A percentile compares a stretch with the other conserved stretches of the same genome.
These are phyloP conservation scores for Neurospora sp. DNA, from an alignment of 495 filamentous ascomycete species.

Conservation along the genomic window DNA sequence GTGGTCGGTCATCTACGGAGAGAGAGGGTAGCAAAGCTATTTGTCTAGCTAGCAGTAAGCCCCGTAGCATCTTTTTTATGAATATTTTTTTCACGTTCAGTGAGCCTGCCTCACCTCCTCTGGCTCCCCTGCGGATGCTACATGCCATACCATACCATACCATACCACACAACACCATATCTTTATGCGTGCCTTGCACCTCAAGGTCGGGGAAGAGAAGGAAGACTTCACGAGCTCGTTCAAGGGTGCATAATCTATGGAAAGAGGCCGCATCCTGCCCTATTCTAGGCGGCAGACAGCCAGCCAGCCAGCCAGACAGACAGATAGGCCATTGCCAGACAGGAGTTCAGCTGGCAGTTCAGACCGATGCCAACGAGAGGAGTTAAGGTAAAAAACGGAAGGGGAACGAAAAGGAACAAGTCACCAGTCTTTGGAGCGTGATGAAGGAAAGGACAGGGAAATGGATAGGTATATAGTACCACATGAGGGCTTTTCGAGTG, in stretches of 20 bases:
- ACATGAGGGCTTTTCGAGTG: background rate
- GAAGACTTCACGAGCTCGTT: background rate
- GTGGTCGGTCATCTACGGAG: background rate
- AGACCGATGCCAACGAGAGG: background rate
- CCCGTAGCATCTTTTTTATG: background rate
- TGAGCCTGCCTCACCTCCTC: background rate
- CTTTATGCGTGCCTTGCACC: background rate
- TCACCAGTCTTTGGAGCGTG: background rate
- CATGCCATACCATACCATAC: background rate
- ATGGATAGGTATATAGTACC: background rate
- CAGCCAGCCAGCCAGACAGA: background rate
- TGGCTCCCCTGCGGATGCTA: background rate
- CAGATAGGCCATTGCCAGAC: background rate
- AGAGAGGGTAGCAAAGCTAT: background rate
- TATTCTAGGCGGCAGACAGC: background rate
- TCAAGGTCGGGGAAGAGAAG: background rate
- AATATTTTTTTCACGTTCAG: background rate
- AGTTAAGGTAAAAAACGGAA: background rate
- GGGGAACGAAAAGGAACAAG: background rate
- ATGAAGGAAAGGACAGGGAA: background rate
- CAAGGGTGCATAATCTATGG: background rate
- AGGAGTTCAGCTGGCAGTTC: background rate
- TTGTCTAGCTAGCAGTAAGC: background rate
- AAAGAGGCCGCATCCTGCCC: background rate
- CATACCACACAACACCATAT: background rate